Evolutionary conservation across 345 rosid genomes (phyloP), one percentile per base, ranked within the genome.

Genomic region (Melaleuca quinquenervia): DNA sequence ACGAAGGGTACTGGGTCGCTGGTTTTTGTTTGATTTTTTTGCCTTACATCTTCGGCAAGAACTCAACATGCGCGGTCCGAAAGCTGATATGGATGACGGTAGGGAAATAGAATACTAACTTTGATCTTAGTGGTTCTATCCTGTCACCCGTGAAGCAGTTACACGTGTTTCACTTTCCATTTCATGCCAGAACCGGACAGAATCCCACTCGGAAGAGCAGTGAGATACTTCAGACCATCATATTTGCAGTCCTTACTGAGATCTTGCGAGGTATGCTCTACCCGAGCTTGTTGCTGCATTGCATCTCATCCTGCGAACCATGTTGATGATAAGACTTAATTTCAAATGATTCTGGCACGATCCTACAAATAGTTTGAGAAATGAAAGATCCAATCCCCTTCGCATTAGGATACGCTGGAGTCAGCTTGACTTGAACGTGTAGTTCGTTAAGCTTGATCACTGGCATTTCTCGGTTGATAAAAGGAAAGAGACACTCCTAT

Each of bases 171-270:
- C 24, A 52, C 48, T 36, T 83, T 86, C 50, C 83, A 36, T 86
- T 52, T 70, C 51, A 82, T 41, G 70, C 85, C 96, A 96, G 97
- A 91, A 87, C 89, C 92, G 91, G 95, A 94, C 74, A 87, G 88
- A 90, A 98, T 94, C 82, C 91, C 96, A 21, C 94, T 98, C 44
- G 96, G 98, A 88, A 88, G 93, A 88, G 93, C 97, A 76, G 62
- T 95, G 86, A 90, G 84, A 51, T 93, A 88, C 89, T 98, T 98
- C 93, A 94, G 96, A 87, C 92, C 97, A 76, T 93, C 98, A 32
- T 96, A 94, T 92, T 90, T 95, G 89, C 93, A 90, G 84, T 98
- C 99, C 74, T 90, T 96, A 62, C 92, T 96, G 56, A 98, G 93
- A 92, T 93, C 96, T 56, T 95, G 98, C 96, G 96, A 97, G 98